Percentiles rank a stretch among this genome's conserved stretches.
Evolutionary conservation across 176 grass and related monocot species (phyloP).

Genomic region (Otatea glauca): DNA sequence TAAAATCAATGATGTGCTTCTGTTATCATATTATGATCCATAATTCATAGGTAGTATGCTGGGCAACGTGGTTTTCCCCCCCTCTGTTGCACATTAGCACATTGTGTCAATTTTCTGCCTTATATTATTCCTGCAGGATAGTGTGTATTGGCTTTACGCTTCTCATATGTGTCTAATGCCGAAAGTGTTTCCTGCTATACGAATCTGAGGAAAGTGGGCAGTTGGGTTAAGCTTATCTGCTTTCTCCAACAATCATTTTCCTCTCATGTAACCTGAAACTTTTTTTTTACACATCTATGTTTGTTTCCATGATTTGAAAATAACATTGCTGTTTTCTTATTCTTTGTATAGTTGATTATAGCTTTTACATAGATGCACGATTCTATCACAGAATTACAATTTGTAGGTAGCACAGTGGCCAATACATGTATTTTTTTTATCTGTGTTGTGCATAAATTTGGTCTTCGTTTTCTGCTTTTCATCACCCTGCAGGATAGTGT

Average conservation of each 20-base stretch:
- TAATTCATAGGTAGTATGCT: neutral
- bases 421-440: neutral
- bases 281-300: neutral
- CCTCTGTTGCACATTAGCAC: neutral
- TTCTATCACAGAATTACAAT: neutral
- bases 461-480: neutral
- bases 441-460: neutral
- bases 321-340: neutral
- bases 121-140: conserved; percentile 54
- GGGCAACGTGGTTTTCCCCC: too few species aligned
- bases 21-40: neutral
- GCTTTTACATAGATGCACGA: neutral
- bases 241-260: conserved; percentile 86
- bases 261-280: conserved; percentile 26
- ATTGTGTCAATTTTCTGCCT: neutral
- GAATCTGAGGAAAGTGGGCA: conserved; percentile 70
- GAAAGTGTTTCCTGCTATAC: conserved; percentile 75
- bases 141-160: conserved; percentile 65
- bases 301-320: neutral
- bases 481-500: conserved; percentile 64
- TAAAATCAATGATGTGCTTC: neutral
- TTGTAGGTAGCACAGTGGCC: conserved; percentile 1
- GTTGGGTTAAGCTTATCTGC: conserved; percentile 65
- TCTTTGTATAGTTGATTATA: neutral
- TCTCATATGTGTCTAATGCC: conserved; percentile 39